A percentile compares a stretch with the other conserved stretches of the same genome.
Conservation (phyloP, 768 basidiomycete genomes). For the Boletus reticuloceps region DNA sequence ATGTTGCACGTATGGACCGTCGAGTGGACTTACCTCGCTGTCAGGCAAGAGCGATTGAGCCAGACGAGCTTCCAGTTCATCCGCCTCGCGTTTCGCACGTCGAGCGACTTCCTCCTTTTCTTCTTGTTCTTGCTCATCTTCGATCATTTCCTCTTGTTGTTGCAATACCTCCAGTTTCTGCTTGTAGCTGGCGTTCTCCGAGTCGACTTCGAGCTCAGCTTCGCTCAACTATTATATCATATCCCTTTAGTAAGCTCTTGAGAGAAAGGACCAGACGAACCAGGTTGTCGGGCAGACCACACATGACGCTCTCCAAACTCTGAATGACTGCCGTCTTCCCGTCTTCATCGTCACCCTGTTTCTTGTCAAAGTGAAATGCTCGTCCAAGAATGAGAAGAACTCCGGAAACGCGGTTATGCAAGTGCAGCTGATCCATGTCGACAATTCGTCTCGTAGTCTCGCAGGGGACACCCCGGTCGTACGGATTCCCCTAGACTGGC, state of each 20-base stretch:
- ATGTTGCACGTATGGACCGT: neutral
- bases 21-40: constrained; percentile 60
- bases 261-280: constrained; percentile 44
- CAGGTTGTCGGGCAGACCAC: constrained; percentile 90
- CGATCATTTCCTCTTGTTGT: constrained; percentile 98
- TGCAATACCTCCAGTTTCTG: constrained; percentile 97
- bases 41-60: constrained; percentile 86
- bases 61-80: constrained; percentile 72
- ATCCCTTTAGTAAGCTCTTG: neutral
- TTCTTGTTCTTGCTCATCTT: constrained; percentile 98
- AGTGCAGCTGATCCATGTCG: constrained; percentile 92
- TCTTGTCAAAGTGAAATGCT: constrained; percentile 90
- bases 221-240: constrained; percentile 75
- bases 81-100: constrained; percentile 76
- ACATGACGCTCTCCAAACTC: constrained; percentile 86
- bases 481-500: constrained; percentile 91
- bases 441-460: constrained; percentile 82
- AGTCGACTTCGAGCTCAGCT: constrained; percentile 94
- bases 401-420: constrained; percentile 89
- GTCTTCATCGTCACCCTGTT: constrained; percentile 69
- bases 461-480: constrained; percentile 86
- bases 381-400: constrained; percentile 91
- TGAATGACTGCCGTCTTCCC: constrained; percentile 79
- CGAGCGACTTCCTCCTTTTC: constrained; percentile 93
- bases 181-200: constrained; percentile 92